Conservation (phyloP, 768 basidiomycete species). For the Agrocybe chaxingu region DNA sequence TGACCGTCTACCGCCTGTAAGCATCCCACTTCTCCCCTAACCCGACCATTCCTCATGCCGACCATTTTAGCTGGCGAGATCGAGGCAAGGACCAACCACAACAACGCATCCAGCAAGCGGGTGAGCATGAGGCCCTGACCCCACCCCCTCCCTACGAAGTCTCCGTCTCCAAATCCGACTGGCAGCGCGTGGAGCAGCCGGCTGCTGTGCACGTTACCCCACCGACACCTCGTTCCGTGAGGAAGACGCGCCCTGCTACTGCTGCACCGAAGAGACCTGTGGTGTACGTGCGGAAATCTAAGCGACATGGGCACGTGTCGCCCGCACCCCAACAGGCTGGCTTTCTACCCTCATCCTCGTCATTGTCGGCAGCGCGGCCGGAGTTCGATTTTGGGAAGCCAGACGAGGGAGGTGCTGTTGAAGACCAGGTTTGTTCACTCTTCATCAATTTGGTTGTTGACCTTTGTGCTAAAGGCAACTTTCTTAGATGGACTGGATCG, state of each 20-base stretch:
- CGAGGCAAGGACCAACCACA: conserved; percentile 48
- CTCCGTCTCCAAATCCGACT: conserved; percentile 24
- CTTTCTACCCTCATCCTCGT: background rate
- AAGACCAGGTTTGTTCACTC: conserved; percentile 38
- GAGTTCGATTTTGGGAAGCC: conserved; percentile 41
- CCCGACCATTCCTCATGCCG: conserved; percentile 4
- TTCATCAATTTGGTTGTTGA: background rate
- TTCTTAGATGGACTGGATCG: conserved; percentile 81
- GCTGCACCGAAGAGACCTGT: conserved; percentile 9
- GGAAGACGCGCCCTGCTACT: background rate
- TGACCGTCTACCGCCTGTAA: conserved; percentile 84
- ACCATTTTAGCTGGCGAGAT: conserved; percentile 65
- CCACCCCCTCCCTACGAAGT: conserved; percentile 64
- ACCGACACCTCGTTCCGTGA: conserved; percentile 4
- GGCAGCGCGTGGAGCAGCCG: conserved; percentile 3
- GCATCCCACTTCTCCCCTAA: conserved; percentile 24
- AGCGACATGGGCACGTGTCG: background rate
- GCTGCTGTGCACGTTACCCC: conserved; percentile 1
- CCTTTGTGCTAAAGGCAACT: background rate
- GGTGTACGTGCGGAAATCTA: background rate
- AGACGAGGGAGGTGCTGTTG: conserved; percentile 35
- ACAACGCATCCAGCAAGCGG: conserved; percentile 11
- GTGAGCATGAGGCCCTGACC: conserved; percentile 17
- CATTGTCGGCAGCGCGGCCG: conserved; percentile 17
- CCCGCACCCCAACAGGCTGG: background rate